These are phyloP conservation scores for Prunella vulgaris DNA, from an alignment of 257 asterid genomes.

Conservation along the genomic window DNA sequence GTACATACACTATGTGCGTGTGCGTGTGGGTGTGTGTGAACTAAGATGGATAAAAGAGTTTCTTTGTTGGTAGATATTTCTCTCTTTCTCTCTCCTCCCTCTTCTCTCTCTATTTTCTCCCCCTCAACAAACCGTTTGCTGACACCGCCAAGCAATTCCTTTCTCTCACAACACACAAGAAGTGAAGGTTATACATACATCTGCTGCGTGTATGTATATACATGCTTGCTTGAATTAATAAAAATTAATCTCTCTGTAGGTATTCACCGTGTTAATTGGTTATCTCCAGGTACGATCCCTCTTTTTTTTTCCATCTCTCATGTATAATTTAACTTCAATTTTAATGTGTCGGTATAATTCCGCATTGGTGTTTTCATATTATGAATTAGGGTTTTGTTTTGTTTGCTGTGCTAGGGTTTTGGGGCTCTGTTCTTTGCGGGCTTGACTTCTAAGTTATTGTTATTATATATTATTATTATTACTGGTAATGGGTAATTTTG, in stretches of 20 bases:
- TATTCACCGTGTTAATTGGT: constrained; percentile 25
- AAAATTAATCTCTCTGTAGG: background rate
- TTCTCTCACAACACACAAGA: constrained; percentile 16
- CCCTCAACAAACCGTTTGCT: constrained; percentile 40
- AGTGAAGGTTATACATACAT: constrained; percentile 9
- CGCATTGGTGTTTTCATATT: constrained; percentile 44
- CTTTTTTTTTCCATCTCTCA: background rate
- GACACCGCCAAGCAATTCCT: constrained; percentile 42
- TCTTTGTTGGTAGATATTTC: constrained; percentile 22
- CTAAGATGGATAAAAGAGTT: constrained; percentile 24
- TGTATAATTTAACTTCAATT: constrained; percentile 8
- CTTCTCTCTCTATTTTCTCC: too few relatives aligned
- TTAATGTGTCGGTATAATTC: constrained; percentile 26
- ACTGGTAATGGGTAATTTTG: background rate
- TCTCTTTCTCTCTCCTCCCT: constrained; percentile 12
- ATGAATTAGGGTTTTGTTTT: constrained; percentile 44
- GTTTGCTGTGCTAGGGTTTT: constrained; percentile 37
- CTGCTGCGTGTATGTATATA: background rate
- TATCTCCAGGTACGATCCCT: constrained; percentile 41
- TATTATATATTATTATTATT: background rate
- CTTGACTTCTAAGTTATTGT: constrained; percentile 14
- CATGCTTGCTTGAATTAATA: background rate
- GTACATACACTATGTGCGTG: constrained; percentile 24
- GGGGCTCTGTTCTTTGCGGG: constrained; percentile 1
- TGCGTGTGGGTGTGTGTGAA: constrained; percentile 14